phyloP scores from a whole-genome alignment of 768 basidiomycete species.

The Termitomyces sp. region DNA sequence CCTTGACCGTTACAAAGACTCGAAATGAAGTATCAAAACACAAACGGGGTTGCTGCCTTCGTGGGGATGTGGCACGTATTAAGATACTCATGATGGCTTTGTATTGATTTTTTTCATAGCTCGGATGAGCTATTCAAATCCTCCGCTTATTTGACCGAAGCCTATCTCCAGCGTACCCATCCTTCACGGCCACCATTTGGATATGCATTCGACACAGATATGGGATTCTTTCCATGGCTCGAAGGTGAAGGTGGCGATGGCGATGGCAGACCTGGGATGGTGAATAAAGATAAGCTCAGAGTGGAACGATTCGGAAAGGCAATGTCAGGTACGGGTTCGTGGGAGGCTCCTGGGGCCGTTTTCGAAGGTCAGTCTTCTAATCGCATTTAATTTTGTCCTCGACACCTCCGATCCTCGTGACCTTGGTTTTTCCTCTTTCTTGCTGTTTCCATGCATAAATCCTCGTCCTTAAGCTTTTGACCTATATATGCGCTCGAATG shows the following conservation, averaged over 20 bases:
- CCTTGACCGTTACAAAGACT: slow-evolving; percentile 31
- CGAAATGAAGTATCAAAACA: slow-evolving; percentile 59
- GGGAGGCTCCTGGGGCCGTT: slow-evolving; percentile 63
- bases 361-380: slow-evolving; percentile 37
- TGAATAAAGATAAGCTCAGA: slow-evolving; percentile 44
- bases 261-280: neutral
- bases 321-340: slow-evolving; percentile 68
- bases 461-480: neutral
- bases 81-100: neutral
- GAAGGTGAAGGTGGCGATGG: slow-evolving; percentile 34
- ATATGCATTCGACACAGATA: slow-evolving; percentile 51
- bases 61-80: slow-evolving; percentile 58
- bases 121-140: slow-evolving; percentile 77
- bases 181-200: slow-evolving; percentile 65
- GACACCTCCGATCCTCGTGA: neutral
- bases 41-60: slow-evolving; percentile 65
- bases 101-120: slow-evolving; percentile 27
- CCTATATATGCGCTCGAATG: slow-evolving; percentile 8
- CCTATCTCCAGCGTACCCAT: slow-evolving; percentile 41
- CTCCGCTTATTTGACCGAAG: slow-evolving; percentile 70
- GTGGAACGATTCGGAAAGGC: slow-evolving; percentile 70
- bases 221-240: slow-evolving; percentile 69
- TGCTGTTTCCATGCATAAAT: neutral
- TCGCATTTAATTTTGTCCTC: neutral
- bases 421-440: neutral